phyloP scores from a whole-genome alignment of 768 basidiomycete species.

The Multifurca ochricompacta region DNA sequence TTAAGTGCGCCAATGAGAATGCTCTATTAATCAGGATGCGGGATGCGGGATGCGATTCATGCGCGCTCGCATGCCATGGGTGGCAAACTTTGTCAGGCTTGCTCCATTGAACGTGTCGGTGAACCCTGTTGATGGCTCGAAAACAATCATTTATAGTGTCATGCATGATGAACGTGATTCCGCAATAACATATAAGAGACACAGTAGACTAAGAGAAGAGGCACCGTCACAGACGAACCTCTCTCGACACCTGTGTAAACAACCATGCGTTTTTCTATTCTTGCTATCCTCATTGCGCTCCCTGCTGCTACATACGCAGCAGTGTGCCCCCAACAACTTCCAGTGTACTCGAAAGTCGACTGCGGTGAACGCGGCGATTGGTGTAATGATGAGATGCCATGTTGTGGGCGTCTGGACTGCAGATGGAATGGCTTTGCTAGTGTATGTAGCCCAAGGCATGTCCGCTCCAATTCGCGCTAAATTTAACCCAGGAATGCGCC shows the following conservation, averaged over 20 bases:
- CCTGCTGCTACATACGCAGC: conserved; percentile 1
- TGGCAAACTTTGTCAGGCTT: not conserved
- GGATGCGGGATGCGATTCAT: not conserved
- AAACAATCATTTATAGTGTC: not conserved
- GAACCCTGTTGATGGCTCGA: too few relatives aligned
- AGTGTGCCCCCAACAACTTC: not conserved
- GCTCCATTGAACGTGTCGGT: not conserved
- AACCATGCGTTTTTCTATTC: not conserved
- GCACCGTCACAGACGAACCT: too few relatives aligned
- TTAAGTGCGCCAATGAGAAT: not conserved
- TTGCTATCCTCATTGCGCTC: not conserved
- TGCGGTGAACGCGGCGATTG: not conserved
- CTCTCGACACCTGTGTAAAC: not conserved
- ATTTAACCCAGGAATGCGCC: not conserved
- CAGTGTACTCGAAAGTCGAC: not conserved
- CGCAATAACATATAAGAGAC: not conserved
- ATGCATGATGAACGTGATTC: not conserved
- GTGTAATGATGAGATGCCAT: not conserved
- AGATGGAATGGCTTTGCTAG: not conserved
- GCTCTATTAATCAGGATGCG: not conserved
- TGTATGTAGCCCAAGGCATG: not conserved
- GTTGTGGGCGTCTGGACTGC: not conserved
- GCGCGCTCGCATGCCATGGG: not conserved
- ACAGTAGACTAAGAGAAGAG: not conserved
- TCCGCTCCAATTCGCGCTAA: not conserved